Evolutionary conservation across 106 monocot genomes (phyloP), one percentile per base, ranked within the genome.

Genomic region (Alisma plantagoaquatica): DNA sequence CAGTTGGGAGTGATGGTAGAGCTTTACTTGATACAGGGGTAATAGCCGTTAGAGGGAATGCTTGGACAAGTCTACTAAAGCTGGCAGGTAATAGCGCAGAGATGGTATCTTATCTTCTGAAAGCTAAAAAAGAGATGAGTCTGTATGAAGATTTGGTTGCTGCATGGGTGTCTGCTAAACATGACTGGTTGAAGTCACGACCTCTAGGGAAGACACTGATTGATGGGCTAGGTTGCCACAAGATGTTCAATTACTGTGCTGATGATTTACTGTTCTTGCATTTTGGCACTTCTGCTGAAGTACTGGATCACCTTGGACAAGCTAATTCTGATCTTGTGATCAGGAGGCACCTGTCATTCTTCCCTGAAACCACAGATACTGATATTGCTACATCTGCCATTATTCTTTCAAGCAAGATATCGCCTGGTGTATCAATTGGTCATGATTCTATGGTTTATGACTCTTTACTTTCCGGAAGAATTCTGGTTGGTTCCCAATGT

Each of bases 61-160:
- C 96, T 49, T 96, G 96, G 96, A 9, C 69, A 53, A 73, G 89
- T 1, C 87, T 96, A 67, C 53, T 87, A 62, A 62, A 15, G 49
- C 65, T 96, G 62, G 72, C 89, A 46, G 71, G 51, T 60, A 81
- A 72, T 41, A 84, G 89, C 53, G 64, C 63, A 27, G 33, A 8
- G 12, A 74, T 96, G 70, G 67, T 89, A 31, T 33, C 33, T 25
- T 65, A 89, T 46, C 73, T 96, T 43, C 59, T 96, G 50, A 42
- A 58, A 66, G 56, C 20, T 47, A 76, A 56, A 55, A 81, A 81
- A 68, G 96, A 96, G 94, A 73, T 96, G 73, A 96, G 94, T 68
- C 89, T 96, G 63, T 96, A 96, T 62, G 88, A 96, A 65, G 88
- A 96, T 70, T 59, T 96, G 29, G 84, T 89, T 53, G 84, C 94